Conservation (phyloP, 2,329 filamentous ascomycete genomes). For the Colletotrichum sp. region DNA sequence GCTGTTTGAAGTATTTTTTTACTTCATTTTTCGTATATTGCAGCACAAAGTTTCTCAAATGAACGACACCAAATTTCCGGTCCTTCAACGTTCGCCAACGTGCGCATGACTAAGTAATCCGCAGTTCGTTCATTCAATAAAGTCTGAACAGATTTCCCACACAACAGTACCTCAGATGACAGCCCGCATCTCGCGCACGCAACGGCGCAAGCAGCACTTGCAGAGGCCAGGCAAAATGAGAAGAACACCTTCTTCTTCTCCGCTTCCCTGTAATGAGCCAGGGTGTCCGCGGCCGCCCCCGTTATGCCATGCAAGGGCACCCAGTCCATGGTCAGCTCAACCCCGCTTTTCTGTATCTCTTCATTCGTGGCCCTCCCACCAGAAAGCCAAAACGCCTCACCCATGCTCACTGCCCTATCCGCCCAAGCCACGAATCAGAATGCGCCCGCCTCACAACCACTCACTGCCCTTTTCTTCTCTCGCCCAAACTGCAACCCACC, state of each 20-base stretch:
- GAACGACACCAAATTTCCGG: background rate
- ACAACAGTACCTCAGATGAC: background rate
- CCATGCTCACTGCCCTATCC: background rate
- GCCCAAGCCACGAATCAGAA: background rate
- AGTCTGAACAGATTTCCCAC: background rate
- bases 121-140: background rate
- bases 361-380: background rate
- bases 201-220: background rate
- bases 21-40: background rate
- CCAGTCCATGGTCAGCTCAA: background rate
- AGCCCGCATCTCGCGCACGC: background rate
- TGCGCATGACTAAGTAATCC: background rate
- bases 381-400: background rate
- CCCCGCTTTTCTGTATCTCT: background rate
- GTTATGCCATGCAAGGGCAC: background rate
- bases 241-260: background rate
- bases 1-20: background rate
- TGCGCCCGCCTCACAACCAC: background rate
- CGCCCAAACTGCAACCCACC: background rate
- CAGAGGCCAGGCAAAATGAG: background rate
- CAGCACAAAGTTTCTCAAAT: background rate
- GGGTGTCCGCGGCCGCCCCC: background rate
- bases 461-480: background rate
- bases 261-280: background rate
- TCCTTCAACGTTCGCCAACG: background rate